These are phyloP conservation scores for Neurospora hispaniola DNA, from an alignment of 495 filamentous ascomycete genomes.

Conservation along the genomic window DNA sequence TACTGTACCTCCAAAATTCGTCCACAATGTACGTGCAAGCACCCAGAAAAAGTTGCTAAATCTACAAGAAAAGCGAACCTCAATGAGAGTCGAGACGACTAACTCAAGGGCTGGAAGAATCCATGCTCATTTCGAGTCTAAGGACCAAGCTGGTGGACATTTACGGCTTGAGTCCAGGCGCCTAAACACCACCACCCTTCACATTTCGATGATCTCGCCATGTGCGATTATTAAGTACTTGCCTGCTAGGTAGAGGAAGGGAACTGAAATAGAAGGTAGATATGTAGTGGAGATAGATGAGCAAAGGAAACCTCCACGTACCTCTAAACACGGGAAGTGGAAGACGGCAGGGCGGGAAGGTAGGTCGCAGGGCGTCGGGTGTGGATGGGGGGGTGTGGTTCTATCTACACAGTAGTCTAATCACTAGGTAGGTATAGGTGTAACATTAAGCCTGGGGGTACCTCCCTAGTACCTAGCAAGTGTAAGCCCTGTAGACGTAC, in stretches of 20 bases:
- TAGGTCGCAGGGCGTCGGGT: background rate
- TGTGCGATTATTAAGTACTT: background rate
- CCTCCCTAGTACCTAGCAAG: background rate
- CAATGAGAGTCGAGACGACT: background rate
- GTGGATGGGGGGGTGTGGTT: background rate
- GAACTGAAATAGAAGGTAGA: too few species aligned
- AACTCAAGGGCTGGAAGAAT: background rate
- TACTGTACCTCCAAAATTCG: background rate
- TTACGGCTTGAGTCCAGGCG: background rate
- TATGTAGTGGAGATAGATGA: background rate
- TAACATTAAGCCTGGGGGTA: background rate
- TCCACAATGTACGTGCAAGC: background rate
- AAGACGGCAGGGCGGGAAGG: background rate
- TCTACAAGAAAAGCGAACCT: background rate
- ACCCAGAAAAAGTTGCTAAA: background rate
- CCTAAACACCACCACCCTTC: background rate
- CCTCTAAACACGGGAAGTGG: background rate
- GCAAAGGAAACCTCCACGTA: background rate
- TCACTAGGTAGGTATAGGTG: too few species aligned
- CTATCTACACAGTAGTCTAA: background rate
- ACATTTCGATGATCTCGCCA: background rate
- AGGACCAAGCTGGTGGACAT: background rate
- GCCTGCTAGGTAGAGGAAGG: background rate
- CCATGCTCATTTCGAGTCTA: background rate
- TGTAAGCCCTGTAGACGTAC: background rate